Base-by-base conservation (phyloP, 805 yeast genomes). In the Myxozyma neglecta region DNA sequence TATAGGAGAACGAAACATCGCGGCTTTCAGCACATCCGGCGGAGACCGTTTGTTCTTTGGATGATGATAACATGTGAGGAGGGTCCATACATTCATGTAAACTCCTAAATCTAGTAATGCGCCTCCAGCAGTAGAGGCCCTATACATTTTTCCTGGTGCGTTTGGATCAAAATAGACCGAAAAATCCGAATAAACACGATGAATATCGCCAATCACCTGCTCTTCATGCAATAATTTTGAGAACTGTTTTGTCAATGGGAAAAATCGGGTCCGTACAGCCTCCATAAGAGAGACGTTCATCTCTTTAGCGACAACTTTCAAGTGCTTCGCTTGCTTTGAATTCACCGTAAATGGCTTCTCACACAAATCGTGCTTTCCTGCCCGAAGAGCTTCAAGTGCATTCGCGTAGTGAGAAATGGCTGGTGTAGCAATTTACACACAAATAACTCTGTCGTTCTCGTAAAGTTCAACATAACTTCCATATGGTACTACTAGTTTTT, bases 321-420 rank as follows among this genome's bases (percentile, higher is more conserved):
- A 68, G 45, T 76, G 79, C 35, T 72, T 65, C 6, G 83, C 76
- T 58, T 83, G 84, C 20, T 70, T 70, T 0, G 71, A 71, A 61
- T 81, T 83, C 44, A 83, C 76, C 2, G 83, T 78, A 60, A 82
- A 71, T 8, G 86, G 84, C 69, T 83, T 83, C 64, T 83, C 87
- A 67, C 83, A 80, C 49, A 83, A 72, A 20, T 83, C 83, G 69
- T 82, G 81, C 60, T 80, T 79, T 14, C 78, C 81, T 43, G 76
- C 72, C 11, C 74, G 68, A 48, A 83, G 72, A 11, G 83, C 80
- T 39, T 69, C 61, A 50, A 76, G 68, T 1, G 78, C 80, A 59
- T 76, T 80, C 45, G 76, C 79, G 57, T 77, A 76, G 68, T 83
- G 87, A 65, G 76, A 72, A 11, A 77, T 71, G 72, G 83, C 85